These are phyloP conservation scores for Penicillium crystallinum DNA, from an alignment of 495 filamentous ascomycete genomes.

Conservation along the genomic window DNA sequence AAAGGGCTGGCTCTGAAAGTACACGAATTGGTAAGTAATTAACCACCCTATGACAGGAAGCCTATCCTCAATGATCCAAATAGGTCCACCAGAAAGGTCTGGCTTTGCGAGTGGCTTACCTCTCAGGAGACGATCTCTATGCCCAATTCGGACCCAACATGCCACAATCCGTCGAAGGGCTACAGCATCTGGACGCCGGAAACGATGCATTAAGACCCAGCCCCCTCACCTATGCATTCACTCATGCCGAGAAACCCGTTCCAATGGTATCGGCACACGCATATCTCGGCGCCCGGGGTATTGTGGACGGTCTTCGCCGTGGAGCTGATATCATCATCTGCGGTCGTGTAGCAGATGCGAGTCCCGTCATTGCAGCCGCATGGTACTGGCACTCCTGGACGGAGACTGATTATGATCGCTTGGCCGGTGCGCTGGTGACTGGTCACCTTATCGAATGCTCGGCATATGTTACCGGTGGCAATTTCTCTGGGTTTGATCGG, in stretches of 20 bases:
- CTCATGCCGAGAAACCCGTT: slow-evolving; percentile 8
- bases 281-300: slow-evolving; percentile 45
- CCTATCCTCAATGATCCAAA: neutral
- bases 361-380: slow-evolving; percentile 44
- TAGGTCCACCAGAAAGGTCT: slow-evolving; percentile 24
- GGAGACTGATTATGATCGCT: slow-evolving; percentile 32
- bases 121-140: slow-evolving; percentile 43
- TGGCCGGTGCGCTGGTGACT: slow-evolving; percentile 42
- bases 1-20: slow-evolving; percentile 37
- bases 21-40: slow-evolving; percentile 30
- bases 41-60: neutral
- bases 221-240: slow-evolving; percentile 21
- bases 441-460: slow-evolving; percentile 52
- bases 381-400: slow-evolving; percentile 43
- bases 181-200: slow-evolving; percentile 34
- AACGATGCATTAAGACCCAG: slow-evolving; percentile 12
- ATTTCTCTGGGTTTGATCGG: slow-evolving; percentile 47
- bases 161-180: slow-evolving; percentile 20
- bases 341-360: slow-evolving; percentile 48
- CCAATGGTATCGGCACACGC: slow-evolving; percentile 30
- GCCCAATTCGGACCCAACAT: slow-evolving; percentile 24
- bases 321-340: slow-evolving; percentile 53
- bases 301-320: slow-evolving; percentile 34
- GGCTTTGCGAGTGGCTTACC: slow-evolving; percentile 40
- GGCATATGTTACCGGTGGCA: slow-evolving; percentile 47